A percentile compares a stretch with the other conserved stretches of the same genome.
These are phyloP conservation scores for Modicella reniformis DNA, from an alignment of 371 early-diverging fungal species.

Conservation along the genomic window DNA sequence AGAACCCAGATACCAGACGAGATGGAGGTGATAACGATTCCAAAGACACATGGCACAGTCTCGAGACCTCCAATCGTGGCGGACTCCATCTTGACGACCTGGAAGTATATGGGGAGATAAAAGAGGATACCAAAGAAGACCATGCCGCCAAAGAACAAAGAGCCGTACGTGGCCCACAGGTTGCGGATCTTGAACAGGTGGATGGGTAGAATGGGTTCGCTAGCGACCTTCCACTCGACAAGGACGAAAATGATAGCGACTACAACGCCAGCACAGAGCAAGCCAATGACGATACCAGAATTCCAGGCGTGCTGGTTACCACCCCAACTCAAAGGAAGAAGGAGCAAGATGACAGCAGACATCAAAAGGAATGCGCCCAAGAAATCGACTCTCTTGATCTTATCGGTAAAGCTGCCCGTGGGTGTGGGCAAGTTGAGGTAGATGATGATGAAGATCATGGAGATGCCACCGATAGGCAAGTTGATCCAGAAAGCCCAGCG, in stretches of 20 bases:
- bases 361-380: constrained; percentile 67
- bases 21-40: constrained; percentile 45
- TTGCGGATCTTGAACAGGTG: constrained; percentile 59
- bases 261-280: constrained; percentile 61
- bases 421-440: constrained; percentile 63
- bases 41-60: constrained; percentile 70
- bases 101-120: constrained; percentile 74
- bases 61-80: constrained; percentile 73
- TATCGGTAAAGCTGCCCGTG: constrained; percentile 56
- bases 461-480: constrained; percentile 71
- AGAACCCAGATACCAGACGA: constrained; percentile 57
- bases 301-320: constrained; percentile 71
- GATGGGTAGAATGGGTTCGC: constrained; percentile 70
- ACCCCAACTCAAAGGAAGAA: constrained; percentile 73
- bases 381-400: constrained; percentile 72
- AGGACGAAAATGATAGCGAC: constrained; percentile 61
- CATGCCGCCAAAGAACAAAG: constrained; percentile 72
- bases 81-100: constrained; percentile 57
- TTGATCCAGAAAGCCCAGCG: constrained; percentile 84
- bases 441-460: constrained; percentile 62
- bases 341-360: constrained; percentile 61
- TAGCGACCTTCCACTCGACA: constrained; percentile 66
- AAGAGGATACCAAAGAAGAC: constrained; percentile 76
- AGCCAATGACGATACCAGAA: constrained; percentile 65
- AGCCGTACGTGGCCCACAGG: constrained; percentile 56